A percentile compares a stretch with the other conserved stretches of the same genome.
phyloP scores from a whole-genome alignment of 768 basidiomycete genomes.

The Podaxis carcinomalis region DNA sequence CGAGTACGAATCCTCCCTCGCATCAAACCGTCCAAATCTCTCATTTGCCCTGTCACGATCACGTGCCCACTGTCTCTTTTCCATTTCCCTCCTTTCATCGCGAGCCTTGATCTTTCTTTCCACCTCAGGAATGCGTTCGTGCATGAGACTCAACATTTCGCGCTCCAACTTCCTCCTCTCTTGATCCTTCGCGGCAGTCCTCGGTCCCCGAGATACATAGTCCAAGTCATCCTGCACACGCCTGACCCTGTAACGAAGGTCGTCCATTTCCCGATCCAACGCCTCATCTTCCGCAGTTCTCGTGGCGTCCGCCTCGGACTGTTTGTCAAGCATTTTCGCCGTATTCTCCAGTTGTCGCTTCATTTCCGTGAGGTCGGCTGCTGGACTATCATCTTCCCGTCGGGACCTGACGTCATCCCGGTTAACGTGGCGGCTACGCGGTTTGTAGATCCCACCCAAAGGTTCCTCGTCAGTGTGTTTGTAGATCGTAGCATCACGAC shows the following conservation, averaged over 20 bases:
- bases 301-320: slow-evolving; percentile 55
- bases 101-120: slow-evolving; percentile 79
- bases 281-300: slow-evolving; percentile 81
- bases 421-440: slow-evolving; percentile 80
- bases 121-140: slow-evolving; percentile 88
- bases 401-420: slow-evolving; percentile 75
- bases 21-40: slow-evolving; percentile 65
- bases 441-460: slow-evolving; percentile 65
- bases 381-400: slow-evolving; percentile 57
- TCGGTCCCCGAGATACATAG: slow-evolving; percentile 73
- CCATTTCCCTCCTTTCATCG: slow-evolving; percentile 71
- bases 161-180: slow-evolving; percentile 85
- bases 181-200: slow-evolving; percentile 71
- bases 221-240: slow-evolving; percentile 91
- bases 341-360: slow-evolving; percentile 79
- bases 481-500: slow-evolving; percentile 89
- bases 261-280: slow-evolving; percentile 86
- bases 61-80: slow-evolving; percentile 72
- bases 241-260: slow-evolving; percentile 79
- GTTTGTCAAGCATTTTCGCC: slow-evolving; percentile 73
- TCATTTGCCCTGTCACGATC: slow-evolving; percentile 86
- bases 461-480: slow-evolving; percentile 69
- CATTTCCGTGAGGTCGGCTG: slow-evolving; percentile 79
- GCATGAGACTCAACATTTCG: slow-evolving; percentile 80
- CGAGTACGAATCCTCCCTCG: slow-evolving; percentile 41